Percentiles rank a stretch among this genome's conserved stretches.
Evolutionary conservation across 73 alveolate genomes (phyloP).

Genomic region (Paramecium octaurelia): DNA sequence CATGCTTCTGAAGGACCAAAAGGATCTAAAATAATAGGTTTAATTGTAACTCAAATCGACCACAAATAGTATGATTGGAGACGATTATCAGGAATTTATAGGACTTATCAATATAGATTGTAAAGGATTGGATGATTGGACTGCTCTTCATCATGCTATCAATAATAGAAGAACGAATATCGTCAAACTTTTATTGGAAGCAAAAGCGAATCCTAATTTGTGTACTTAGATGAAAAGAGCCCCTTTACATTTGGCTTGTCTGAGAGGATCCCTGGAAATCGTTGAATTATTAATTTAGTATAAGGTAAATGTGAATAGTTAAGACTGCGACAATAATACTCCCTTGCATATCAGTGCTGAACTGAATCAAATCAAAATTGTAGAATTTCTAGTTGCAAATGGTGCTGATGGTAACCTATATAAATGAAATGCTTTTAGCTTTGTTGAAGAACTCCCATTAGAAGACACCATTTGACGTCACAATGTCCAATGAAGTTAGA

Average conservation of each 20-base stretch:
- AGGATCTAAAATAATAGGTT: background rate
- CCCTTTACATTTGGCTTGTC: conserved; percentile 48
- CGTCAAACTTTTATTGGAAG: conserved; percentile 16
- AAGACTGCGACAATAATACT: conserved; percentile 50
- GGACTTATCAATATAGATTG: conserved; percentile 47
- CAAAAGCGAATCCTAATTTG: conserved; percentile 46
- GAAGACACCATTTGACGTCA: conserved; percentile 20
- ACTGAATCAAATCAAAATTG: conserved; percentile 16
- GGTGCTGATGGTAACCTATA: conserved; percentile 9
- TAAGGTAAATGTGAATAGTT: background rate
- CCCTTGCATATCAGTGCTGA: conserved; percentile 62
- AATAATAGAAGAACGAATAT: conserved; percentile 27
- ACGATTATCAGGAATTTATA: background rate
- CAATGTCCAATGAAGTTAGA: conserved; percentile 34
- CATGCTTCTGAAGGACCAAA: background rate
- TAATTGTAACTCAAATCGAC: background rate
- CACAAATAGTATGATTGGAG: background rate
- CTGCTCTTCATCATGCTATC: conserved; percentile 75
- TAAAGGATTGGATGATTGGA: conserved; percentile 74
- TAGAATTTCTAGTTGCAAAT: conserved; percentile 38
- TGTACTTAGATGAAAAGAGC: conserved; percentile 6
- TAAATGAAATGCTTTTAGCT: background rate
- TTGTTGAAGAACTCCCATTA: background rate
- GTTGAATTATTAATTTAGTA: conserved; percentile 27
- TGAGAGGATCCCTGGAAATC: background rate